A percentile compares a stretch with the other conserved stretches of the same genome.
phyloP scores from a whole-genome alignment of 2,329 filamentous ascomycete species.

The Arthrinium phaeospermum region DNA sequence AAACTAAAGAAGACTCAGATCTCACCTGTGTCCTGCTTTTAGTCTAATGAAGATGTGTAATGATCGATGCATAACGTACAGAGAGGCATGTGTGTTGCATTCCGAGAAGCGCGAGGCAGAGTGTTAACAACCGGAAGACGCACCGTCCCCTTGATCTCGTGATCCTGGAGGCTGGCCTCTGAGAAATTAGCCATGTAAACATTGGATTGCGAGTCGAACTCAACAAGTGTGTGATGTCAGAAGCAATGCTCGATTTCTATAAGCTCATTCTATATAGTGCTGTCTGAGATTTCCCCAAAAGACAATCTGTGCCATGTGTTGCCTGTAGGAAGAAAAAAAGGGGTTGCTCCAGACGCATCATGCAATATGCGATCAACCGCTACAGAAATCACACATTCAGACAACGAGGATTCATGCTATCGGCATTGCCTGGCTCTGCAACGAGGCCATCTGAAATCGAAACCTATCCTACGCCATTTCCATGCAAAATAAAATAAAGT shows the following conservation, averaged over 20 bases:
- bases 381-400: not conserved
- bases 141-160: no score
- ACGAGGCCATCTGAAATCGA: not conserved
- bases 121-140: no score
- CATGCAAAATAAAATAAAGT: conserved; percentile 17
- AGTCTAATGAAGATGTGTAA: no score
- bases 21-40: no score
- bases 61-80: no score
- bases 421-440: not conserved
- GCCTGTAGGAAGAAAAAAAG: not conserved
- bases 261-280: not conserved
- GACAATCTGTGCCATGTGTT: not conserved
- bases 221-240: not conserved
- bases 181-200: not conserved
- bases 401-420: not conserved
- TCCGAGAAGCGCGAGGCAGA: no score
- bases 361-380: not conserved
- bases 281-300: not conserved
- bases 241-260: not conserved
- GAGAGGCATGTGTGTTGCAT: no score
- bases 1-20: no score
- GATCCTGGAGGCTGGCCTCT: no score
- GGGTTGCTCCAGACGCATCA: not conserved
- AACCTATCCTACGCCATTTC: conserved; percentile 20
- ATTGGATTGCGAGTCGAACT: not conserved